Conservation (phyloP, 768 basidiomycete genomes). For the Naganishia antarctica region DNA sequence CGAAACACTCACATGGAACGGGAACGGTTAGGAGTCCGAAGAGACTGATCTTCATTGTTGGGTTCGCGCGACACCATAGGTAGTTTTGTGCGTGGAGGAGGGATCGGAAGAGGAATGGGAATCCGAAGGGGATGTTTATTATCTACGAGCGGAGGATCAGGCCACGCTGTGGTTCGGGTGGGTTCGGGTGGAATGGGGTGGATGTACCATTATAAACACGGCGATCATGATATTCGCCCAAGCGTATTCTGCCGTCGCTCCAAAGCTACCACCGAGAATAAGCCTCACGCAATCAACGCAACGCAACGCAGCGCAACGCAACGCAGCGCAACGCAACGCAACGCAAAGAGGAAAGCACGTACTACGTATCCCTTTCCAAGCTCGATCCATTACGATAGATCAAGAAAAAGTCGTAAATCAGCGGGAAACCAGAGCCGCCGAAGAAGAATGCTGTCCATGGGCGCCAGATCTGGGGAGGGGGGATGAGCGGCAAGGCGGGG, state of each 20-base stretch:
- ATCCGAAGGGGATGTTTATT: conserved; percentile 37
- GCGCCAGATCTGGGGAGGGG: conserved; percentile 38
- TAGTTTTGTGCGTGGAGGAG: conserved; percentile 48
- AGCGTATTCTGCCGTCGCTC: conserved; percentile 43
- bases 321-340: too few relatives aligned
- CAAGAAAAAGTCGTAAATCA: conserved; percentile 47
- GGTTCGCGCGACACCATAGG: conserved; percentile 46
- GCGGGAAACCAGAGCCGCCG: conserved; percentile 45
- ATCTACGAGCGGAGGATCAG: conserved; percentile 28
- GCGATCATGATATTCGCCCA: conserved; percentile 45
- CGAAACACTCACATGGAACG: conserved; percentile 40
- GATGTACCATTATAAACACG: conserved; percentile 34
- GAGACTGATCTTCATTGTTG: conserved; percentile 44
- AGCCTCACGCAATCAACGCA: too few relatives aligned
- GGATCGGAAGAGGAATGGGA: conserved; percentile 46
- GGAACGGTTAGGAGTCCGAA: conserved; percentile 47
- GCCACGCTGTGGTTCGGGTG: not conserved
- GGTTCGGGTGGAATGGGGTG: too few relatives aligned
- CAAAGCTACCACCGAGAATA: conserved; percentile 2
- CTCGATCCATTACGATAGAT: conserved; percentile 46
- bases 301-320: too few relatives aligned
- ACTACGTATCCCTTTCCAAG: conserved; percentile 43
- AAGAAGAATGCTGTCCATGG: conserved; percentile 45
- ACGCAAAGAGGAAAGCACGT: conserved; percentile 20
- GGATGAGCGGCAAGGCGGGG: not conserved